Evolutionary conservation across 352 stramenopile genomes (phyloP), one percentile per base, ranked within the genome.

Genomic region (Pythium brachiatum): DNA sequence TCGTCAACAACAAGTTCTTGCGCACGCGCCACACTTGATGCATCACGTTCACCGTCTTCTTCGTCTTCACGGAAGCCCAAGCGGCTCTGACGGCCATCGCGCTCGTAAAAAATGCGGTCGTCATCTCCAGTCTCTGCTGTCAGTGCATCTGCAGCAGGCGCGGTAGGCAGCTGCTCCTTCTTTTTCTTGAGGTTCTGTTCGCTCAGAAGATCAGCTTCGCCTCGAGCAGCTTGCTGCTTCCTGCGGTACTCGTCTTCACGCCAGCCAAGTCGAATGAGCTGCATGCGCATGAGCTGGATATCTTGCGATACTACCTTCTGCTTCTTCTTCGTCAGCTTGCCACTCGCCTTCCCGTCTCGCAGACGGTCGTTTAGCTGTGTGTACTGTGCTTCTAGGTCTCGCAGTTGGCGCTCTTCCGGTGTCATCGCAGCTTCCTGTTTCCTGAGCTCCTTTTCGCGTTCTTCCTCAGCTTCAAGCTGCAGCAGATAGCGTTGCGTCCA

Each of bases 401-500:
- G 53, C 48, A 86, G 47, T 27, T 76, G 58, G 9, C 73, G 71
- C 32, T 75, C 75, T 26, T 81, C 77, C 0, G 66, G 66, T 13
- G 66, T 75, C 44, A 83, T 55, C 26, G 75, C 69, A 0, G 57
- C 78, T 25, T 80, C 69, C 38, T 57, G 54, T 12, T 66, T 63
- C 36, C 68, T 70, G 32, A 78, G 54, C 50, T 89, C 72, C 29
- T 80, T 69, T 47, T 84, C 78, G 21, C 69, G 68, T 27, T 68
- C 63, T 46, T 68, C 65, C 34, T 68, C 63, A 1, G 64, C 57
- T 8, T 76, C 79, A 59, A 90, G 81, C 41, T 78, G 72, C 62
- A 80, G 57, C 51, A 94, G 53, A 64, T 94, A 94, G 50, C 79
- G 75, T 66, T 90, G 78, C 18, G 84, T 94, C 84, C 84, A 94